A percentile compares a stretch with the other conserved stretches of the same genome.
These are phyloP conservation scores for Trametes cubensis DNA, from an alignment of 768 basidiomycete genomes.

Conservation along the genomic window DNA sequence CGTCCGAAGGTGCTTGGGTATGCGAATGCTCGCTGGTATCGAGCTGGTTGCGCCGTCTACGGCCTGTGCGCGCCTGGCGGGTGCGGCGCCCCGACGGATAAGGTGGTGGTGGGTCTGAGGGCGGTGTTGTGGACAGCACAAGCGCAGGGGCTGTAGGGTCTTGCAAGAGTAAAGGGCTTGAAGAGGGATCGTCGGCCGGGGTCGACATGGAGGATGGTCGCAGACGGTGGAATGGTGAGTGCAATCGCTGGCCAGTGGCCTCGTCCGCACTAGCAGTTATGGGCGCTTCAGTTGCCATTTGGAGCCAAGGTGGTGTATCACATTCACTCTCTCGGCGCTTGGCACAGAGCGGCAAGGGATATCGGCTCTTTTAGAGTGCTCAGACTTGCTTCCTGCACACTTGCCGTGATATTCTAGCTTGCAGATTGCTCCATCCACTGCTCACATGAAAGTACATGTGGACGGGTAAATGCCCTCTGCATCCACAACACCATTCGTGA, in stretches of 20 bases:
- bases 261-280: not conserved
- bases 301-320: conserved; percentile 10
- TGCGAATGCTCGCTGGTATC: conserved; percentile 33
- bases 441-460: not conserved
- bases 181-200: conserved; percentile 6
- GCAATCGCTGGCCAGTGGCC: conserved; percentile 17
- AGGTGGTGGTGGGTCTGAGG: conserved; percentile 68
- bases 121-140: conserved; percentile 26
- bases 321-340: conserved; percentile 5
- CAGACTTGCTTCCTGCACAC: not conserved
- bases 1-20: conserved; percentile 32
- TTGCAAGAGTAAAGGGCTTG: conserved; percentile 9
- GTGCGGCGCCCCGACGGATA: conserved; percentile 59
- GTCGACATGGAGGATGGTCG: conserved; percentile 22
- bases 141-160: conserved; percentile 18
- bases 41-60: conserved; percentile 36
- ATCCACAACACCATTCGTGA: too few relatives aligned
- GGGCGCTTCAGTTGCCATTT: conserved; percentile 3
- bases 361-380: not conserved
- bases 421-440: not conserved
- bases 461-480: not conserved
- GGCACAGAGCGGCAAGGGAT: not conserved
- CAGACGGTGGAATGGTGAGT: not conserved
- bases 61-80: conserved; percentile 36
- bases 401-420: conserved; percentile 4